Evolutionary conservation across 2,329 filamentous ascomycete genomes (phyloP).

Genomic region (Calonectria pauciramosa): DNA sequence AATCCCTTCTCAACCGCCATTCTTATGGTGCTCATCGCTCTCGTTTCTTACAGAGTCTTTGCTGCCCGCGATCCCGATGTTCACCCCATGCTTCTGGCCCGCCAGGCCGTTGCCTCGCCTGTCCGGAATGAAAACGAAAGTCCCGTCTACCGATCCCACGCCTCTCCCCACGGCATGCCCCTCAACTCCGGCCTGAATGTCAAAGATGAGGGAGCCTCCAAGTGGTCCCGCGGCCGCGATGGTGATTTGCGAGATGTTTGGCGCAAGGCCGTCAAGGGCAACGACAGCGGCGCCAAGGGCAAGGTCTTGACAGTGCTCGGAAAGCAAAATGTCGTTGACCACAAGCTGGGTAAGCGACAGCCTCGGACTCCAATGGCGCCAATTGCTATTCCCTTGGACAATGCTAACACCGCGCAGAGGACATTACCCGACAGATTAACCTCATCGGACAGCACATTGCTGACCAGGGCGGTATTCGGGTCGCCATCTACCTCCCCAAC

Average conservation of each 20-base stretch:
- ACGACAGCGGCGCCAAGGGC: slow-evolving; percentile 77
- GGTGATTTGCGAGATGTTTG: slow-evolving; percentile 95
- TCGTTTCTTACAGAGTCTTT: slow-evolving; percentile 79
- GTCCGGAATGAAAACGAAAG: slow-evolving; percentile 90
- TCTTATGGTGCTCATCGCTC: slow-evolving; percentile 73
- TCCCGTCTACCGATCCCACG: slow-evolving; percentile 85
- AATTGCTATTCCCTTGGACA: background rate
- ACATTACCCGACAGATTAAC: slow-evolving; percentile 88
- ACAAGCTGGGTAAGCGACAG: slow-evolving; percentile 67
- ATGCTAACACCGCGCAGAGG: slow-evolving; percentile 58
- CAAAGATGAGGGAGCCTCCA: slow-evolving; percentile 82
- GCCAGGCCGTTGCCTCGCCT: slow-evolving; percentile 83
- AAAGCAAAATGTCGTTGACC: slow-evolving; percentile 79
- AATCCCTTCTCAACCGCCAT: slow-evolving; percentile 82
- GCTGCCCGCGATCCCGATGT: slow-evolving; percentile 86
- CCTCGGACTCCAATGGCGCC: background rate
- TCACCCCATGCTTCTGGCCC: slow-evolving; percentile 89
- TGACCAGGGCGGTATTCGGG: slow-evolving; percentile 78
- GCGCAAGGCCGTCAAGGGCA: slow-evolving; percentile 77
- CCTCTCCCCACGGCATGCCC: slow-evolving; percentile 87
- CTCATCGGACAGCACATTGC: slow-evolving; percentile 84
- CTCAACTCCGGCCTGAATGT: slow-evolving; percentile 84
- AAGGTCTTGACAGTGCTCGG: slow-evolving; percentile 86
- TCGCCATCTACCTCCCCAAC: slow-evolving; percentile 94
- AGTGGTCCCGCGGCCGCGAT: slow-evolving; percentile 86